Percentiles rank a stretch among this genome's conserved stretches.
These are phyloP conservation scores for Mediolabrus comicus DNA, from an alignment of 108 stramenopile genomes.

Conservation along the genomic window DNA sequence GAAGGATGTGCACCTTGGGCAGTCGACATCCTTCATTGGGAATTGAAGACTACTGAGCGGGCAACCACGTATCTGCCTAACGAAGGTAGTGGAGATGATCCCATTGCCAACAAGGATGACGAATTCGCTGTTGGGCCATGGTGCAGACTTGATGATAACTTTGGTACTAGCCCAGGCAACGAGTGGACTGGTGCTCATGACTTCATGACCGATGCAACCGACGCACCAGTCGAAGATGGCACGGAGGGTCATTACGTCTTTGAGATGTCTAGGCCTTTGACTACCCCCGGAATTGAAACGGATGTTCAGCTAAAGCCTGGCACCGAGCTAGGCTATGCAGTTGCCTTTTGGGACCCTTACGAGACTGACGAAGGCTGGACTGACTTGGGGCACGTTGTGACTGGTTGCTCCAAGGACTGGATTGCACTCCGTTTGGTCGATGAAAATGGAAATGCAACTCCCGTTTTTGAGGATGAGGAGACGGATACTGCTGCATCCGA, in stretches of 20 bases:
- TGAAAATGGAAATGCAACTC: constrained; percentile 6
- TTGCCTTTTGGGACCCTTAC: constrained; percentile 39
- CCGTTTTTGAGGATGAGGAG: background rate
- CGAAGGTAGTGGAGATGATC: constrained; percentile 32
- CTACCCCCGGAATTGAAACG: constrained; percentile 9
- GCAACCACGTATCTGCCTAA: constrained; percentile 12
- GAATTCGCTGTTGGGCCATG: constrained; percentile 37
- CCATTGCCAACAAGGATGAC: constrained; percentile 37
- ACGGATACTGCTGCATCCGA: too few species aligned
- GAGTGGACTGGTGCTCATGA: constrained; percentile 39
- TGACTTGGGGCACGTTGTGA: constrained; percentile 34
- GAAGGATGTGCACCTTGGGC: constrained; percentile 22
- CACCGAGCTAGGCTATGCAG: background rate
- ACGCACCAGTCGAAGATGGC: constrained; percentile 5
- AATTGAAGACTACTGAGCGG: constrained; percentile 22
- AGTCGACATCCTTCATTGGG: constrained; percentile 47
- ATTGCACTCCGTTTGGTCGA: constrained; percentile 20
- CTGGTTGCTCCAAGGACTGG: constrained; percentile 40
- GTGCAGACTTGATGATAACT: constrained; percentile 41
- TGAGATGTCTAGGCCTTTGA: constrained; percentile 22
- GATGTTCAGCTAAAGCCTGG: constrained; percentile 26
- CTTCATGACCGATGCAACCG: background rate
- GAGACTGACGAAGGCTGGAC: constrained; percentile 39
- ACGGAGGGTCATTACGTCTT: constrained; percentile 17
- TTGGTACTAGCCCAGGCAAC: constrained; percentile 21